Percentiles rank a stretch among this genome's conserved stretches.
Evolutionary conservation across 2,329 filamentous ascomycete species (phyloP).

Genomic region (Xylariaceae sp.): DNA sequence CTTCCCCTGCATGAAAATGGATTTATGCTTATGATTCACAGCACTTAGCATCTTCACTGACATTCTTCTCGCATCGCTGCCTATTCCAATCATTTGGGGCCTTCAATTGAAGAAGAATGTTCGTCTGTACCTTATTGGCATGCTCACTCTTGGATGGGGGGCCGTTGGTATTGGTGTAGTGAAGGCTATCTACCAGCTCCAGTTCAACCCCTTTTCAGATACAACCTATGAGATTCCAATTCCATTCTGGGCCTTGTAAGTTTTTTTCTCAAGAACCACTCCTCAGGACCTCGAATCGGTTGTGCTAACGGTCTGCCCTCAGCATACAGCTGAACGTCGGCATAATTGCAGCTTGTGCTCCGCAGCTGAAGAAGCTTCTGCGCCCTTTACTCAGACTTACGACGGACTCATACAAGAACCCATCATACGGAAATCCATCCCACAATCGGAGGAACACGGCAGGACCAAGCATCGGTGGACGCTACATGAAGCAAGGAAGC

Average conservation of each 20-base stretch:
- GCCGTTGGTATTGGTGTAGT: constrained; percentile 49
- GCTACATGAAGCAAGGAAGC: constrained; percentile 23
- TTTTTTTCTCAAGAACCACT: background rate
- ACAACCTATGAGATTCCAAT: constrained; percentile 44
- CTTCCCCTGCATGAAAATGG: constrained; percentile 6
- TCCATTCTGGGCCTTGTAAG: constrained; percentile 46
- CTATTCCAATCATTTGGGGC: constrained; percentile 50
- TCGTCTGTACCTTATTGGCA: constrained; percentile 48
- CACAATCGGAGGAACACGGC: constrained; percentile 12
- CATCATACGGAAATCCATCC: constrained; percentile 16
- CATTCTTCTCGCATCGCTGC: constrained; percentile 50
- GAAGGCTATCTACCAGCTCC: constrained; percentile 48
- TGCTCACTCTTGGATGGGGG: constrained; percentile 52
- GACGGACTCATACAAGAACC: constrained; percentile 10
- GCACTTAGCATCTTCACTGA: constrained; percentile 53
- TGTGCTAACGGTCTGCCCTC: constrained; percentile 1
- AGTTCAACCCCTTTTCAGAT: constrained; percentile 41
- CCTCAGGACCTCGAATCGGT: background rate
- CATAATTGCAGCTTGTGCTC: constrained; percentile 49
- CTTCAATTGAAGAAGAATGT: constrained; percentile 49
- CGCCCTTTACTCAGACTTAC: constrained; percentile 17
- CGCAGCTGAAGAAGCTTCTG: constrained; percentile 43
- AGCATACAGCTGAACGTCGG: constrained; percentile 51
- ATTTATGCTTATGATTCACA: constrained; percentile 20
- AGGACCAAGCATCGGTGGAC: constrained; percentile 12